A percentile compares a stretch with the other conserved stretches of the same genome.
Evolutionary conservation across 2,329 filamentous ascomycete species (phyloP).

Genomic region (Ascochyta rabiei): DNA sequence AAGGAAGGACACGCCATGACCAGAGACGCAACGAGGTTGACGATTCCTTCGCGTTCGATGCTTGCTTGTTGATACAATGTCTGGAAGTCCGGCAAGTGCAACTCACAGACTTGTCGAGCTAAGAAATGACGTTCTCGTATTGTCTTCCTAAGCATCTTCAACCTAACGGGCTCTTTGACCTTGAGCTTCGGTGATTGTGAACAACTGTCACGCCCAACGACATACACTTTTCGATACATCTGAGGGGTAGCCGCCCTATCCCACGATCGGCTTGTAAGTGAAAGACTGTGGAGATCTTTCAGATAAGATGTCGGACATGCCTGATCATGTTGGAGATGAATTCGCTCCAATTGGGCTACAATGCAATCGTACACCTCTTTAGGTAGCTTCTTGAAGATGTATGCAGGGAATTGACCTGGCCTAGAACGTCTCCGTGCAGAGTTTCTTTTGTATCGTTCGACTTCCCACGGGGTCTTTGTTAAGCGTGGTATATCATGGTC

Average conservation of each 20-base stretch:
- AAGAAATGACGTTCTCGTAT: constrained; percentile 58
- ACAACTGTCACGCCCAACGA: constrained; percentile 53
- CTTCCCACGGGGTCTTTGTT: constrained; percentile 49
- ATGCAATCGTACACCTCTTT: constrained; percentile 62
- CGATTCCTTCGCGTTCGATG: constrained; percentile 56
- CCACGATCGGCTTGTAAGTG: constrained; percentile 63
- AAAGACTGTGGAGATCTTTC: constrained; percentile 59
- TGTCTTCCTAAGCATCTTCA: constrained; percentile 62
- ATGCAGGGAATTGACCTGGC: constrained; percentile 27
- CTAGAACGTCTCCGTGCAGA: constrained; percentile 39
- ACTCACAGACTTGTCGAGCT: constrained; percentile 59
- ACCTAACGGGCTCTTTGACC: constrained; percentile 55
- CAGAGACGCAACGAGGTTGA: constrained; percentile 60
- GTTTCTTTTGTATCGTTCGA: constrained; percentile 40
- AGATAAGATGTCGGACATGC: constrained; percentile 62
- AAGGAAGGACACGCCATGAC: constrained; percentile 65
- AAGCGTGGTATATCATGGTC: constrained; percentile 27
- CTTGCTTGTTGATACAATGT: constrained; percentile 42
- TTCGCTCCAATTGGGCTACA: constrained; percentile 55
- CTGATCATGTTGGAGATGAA: constrained; percentile 46
- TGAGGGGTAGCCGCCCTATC: constrained; percentile 56
- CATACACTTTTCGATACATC: constrained; percentile 56
- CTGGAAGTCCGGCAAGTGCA: constrained; percentile 60
- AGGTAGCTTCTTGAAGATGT: constrained; percentile 56
- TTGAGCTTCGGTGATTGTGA: constrained; percentile 46